These are phyloP conservation scores for Candida stauntonica DNA, from an alignment of 805 yeast genomes.

Conservation along the genomic window DNA sequence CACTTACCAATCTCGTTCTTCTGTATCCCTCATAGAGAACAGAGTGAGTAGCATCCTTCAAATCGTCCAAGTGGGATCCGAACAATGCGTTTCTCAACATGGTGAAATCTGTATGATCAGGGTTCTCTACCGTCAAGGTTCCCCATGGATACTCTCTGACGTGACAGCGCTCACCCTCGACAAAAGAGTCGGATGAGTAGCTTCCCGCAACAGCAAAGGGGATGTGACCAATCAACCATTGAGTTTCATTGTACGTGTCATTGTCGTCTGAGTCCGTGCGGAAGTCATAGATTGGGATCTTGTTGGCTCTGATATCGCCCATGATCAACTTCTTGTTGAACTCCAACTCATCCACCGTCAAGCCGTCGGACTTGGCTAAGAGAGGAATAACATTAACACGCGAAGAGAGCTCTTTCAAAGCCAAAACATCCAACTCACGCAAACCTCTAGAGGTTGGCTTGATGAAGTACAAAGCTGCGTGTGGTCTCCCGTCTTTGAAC, in stretches of 20 bases:
- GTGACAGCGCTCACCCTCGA: slow-evolving; percentile 35
- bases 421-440: slow-evolving; percentile 66
- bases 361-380: slow-evolving; percentile 73
- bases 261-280: slow-evolving; percentile 33
- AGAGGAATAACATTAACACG: slow-evolving; percentile 83
- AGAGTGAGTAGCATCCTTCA: slow-evolving; percentile 76
- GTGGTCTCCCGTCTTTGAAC: slow-evolving; percentile 69
- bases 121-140: slow-evolving; percentile 48
- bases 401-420: slow-evolving; percentile 64
- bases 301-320: slow-evolving; percentile 51
- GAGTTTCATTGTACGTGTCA: slow-evolving; percentile 25
- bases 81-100: slow-evolving; percentile 66
- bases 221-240: slow-evolving; percentile 39
- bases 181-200: slow-evolving; percentile 33
- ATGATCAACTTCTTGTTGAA: slow-evolving; percentile 49
- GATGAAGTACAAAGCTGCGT: slow-evolving; percentile 73
- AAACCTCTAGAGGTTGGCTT: slow-evolving; percentile 63
- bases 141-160: slow-evolving; percentile 70
- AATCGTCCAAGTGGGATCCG: slow-evolving; percentile 76
- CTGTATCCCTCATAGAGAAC: slow-evolving; percentile 75
- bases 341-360: slow-evolving; percentile 60
- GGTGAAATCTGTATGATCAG: slow-evolving; percentile 64
- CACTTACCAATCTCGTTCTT: slow-evolving; percentile 61
- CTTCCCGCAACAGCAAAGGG: slow-evolving; percentile 71
- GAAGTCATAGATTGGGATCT: slow-evolving; percentile 70